Evolutionary conservation across 1,139 yeast species (phyloP), one percentile per base, ranked within the genome.

Genomic region (Geotrichum candidum): DNA sequence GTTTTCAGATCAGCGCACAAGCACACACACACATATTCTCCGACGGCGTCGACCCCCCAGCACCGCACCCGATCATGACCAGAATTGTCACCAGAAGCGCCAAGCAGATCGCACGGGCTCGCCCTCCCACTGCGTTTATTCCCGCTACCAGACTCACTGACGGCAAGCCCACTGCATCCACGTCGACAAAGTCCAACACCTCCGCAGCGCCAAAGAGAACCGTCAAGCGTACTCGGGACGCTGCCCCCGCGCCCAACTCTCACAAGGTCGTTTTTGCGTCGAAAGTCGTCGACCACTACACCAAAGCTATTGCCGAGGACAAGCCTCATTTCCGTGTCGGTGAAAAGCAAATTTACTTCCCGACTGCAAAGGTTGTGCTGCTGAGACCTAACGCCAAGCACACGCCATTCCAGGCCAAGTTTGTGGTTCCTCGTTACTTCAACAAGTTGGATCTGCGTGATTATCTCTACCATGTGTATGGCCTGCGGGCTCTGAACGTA

Each of bases 361-460:
- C 98, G 48, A 85, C 85, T 67, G 97, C 96, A 1, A 80, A 95
- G 66, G 79, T 92, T 52, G 83, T 88, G 60, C 79, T 92, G 53
- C 78, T 92, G 66, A 82, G 96, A 72, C 96, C 97, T 56, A 88
- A 88, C 71, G 97, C 98, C 27, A 90, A 90, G 72, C 96, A 90
- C 75, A 89, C 97, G 0, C 98, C 98, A 59, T 90, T 87, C 76
- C 97, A 91, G 75, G 97, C 97, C 58, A 91, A 90, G 75, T 92
- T 92, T 73, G 84, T 89, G 67, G 97, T 92, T 41, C 97, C 98
- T 29, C 85, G 90, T 72, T 84, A 89, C 64, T 90, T 91, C 80
- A 92, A 92, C 78, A 90, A 90, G 75, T 80, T 91, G 77, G 97
- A 91, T 72, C 80, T 92, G 68, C 82, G 97, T 74, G 98, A 92